Evolutionary conservation across 331 rosid species (phyloP), one percentile per base, ranked within the genome.

Genomic region (Spiraea crenata): DNA sequence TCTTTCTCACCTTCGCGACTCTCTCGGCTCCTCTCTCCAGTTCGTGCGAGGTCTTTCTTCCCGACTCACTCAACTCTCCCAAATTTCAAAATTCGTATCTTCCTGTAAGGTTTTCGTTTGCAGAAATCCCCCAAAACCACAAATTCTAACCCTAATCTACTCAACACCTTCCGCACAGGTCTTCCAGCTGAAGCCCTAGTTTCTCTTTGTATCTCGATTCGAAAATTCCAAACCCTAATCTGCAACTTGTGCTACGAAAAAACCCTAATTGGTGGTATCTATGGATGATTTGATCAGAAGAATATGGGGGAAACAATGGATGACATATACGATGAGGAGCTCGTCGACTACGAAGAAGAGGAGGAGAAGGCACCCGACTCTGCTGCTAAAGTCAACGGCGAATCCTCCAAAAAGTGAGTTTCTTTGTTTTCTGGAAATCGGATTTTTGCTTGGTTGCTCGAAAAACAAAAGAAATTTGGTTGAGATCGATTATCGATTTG

Each of bases 281-380:
- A 2, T 25, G 31, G 31, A 1, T 25, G 31, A 25, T 25, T 25
- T 25, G 31, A n/a, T 11, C 17, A 64, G 82, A 76, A 82, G 92
- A 81, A 75, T 13, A 93, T 93, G 98, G 98, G 90, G 72, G 98
- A 90, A 80, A 84, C 93, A 10, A 93, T 82, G 83, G 99, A 93
- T 41, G 99, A 95, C 68, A 85, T 82, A 8, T 95, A 95, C 76
- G 99, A 95, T 77, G 98, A 95, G 70, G 99, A 95, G 92, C 96
- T 95, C 76, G 89, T 95, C 34, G 98, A 95, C 76, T 95, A 95
- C 70, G 99, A 95, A 37, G 99, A 95, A 74, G 99, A 95, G 63
- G 99, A 95, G 37, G 99, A 92, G 73, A 89, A 91, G 79, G 96
- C 91, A 16, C 98, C 85, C 16, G 96, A 90, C 73, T 87, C 99